Percentiles rank a stretch among this genome's conserved stretches.
phyloP scores from a whole-genome alignment of 176 grass and related monocot species.

The Carex parvula region DNA sequence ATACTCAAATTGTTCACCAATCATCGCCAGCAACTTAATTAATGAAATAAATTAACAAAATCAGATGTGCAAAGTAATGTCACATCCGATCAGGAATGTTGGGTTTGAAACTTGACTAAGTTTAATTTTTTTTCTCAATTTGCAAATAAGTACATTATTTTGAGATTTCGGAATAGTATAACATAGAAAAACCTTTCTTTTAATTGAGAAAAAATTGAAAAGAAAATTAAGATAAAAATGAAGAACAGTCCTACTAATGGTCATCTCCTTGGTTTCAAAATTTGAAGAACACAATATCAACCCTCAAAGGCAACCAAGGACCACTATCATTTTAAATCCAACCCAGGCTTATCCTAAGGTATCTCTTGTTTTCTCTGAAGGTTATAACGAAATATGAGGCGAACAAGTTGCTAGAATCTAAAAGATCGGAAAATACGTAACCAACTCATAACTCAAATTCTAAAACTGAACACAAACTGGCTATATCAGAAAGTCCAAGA shows the following conservation, averaged over 20 bases:
- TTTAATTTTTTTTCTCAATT: not conserved
- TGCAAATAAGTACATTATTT: not conserved
- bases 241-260: not conserved
- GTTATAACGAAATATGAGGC: not conserved
- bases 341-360: not conserved
- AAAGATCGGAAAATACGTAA: not conserved
- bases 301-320: not conserved
- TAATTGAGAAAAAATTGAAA: not conserved
- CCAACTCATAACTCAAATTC: not conserved
- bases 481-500: not conserved
- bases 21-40: conserved; percentile 73
- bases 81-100: not conserved
- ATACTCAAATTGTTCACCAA: conserved; percentile 94
- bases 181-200: not conserved
- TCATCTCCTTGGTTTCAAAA: not conserved
- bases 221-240: not conserved
- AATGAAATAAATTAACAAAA: not conserved
- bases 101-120: not conserved
- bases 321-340: not conserved
- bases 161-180: not conserved
- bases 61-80: not conserved
- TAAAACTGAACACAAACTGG: not conserved
- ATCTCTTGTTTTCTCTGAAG: not conserved
- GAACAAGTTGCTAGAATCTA: not conserved
- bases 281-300: not conserved